Percentiles rank a stretch among this genome's conserved stretches.
These are phyloP conservation scores for Biscutella auriculata DNA, from an alignment of 441 rosid species.

Conservation along the genomic window DNA sequence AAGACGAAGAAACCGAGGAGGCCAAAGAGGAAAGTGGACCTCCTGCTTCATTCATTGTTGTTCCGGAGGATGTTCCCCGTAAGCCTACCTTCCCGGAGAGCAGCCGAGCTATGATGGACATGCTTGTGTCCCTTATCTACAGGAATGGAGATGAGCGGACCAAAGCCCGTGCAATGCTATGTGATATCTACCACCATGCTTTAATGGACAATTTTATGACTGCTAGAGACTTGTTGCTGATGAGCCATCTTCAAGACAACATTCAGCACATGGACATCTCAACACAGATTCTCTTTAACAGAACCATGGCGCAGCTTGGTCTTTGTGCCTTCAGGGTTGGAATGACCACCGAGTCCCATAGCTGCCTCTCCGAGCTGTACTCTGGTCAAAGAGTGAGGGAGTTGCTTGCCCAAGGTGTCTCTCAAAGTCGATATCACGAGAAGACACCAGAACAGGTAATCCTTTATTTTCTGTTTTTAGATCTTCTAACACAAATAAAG, in stretches of 20 bases:
- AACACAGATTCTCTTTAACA: conserved; percentile 68
- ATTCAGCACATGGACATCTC: conserved; percentile 65
- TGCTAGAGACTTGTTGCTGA: conserved; percentile 53
- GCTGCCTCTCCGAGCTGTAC: conserved; percentile 62
- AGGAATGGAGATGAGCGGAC: conserved; percentile 71
- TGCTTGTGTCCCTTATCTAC: conserved; percentile 57
- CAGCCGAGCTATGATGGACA: conserved; percentile 62
- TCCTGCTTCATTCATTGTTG: conserved; percentile 41
- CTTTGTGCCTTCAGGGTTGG: conserved; percentile 65
- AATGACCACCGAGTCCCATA: conserved; percentile 44
- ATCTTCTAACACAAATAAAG: too few species aligned
- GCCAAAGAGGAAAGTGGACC: conserved; percentile 40
- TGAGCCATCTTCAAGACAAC: conserved; percentile 70
- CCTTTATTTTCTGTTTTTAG: too few species aligned
- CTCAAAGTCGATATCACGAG: conserved; percentile 64
- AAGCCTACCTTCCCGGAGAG: conserved; percentile 63
- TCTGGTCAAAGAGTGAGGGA: conserved; percentile 71
- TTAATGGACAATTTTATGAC: conserved; percentile 48
- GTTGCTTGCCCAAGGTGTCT: conserved; percentile 72
- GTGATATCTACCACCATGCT: conserved; percentile 68
- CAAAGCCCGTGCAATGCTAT: conserved; percentile 74
- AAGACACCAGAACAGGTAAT: conserved; percentile 80
- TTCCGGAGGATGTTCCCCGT: conserved; percentile 55
- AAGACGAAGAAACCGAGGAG: conserved; percentile 26
- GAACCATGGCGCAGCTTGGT: conserved; percentile 84